Evolutionary conservation across 352 stramenopile species (phyloP), one percentile per base, ranked within the genome.

Genomic region (Halophytophthora batemanensis): DNA sequence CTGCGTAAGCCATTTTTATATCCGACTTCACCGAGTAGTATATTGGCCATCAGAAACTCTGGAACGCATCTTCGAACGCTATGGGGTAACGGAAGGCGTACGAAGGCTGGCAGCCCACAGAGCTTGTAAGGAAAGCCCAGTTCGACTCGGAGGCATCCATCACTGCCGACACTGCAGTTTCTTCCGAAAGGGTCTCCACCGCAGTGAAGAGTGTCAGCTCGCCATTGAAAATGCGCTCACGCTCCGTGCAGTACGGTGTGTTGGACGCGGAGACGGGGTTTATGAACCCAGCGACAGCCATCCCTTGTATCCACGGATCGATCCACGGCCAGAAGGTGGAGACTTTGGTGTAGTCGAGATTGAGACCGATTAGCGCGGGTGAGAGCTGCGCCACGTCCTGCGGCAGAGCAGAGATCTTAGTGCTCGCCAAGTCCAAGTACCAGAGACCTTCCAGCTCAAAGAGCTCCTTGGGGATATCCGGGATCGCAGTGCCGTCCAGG

Each of bases 311-410:
- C 28, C 65, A 38, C 7, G 43, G 19, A 34, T 69, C 59, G 38
- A 73, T 63, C 64, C 59, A 73, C 28, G 47, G 23, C 59, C 51
- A 69, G 34, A 69, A 66, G 40, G 66, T 61, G 3, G 64, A 69
- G 11, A 69, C 35, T 12, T 60, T 55, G 0, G 59, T 72, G 36
- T 66, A 50, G n/a, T 50, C 53, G 12, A 72, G 23, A 43, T 69
- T 69, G 7, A 72, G 17, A 35, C 59, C 61, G 33, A 47, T 51
- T 18, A 72, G 31, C 12, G 64, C 50, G 13, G 45, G 59, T 8
- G 64, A 54, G 6, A 72, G 7, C 13, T 39, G 22, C 19, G 29
- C 22, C 4, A 72, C 64, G 29, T 63, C 29, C 22, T 58, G 21
- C 2, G 64, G 64, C 11, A 72, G 43, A 14, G 56, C 40, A 2